These are phyloP conservation scores for Penicillium argentinense DNA, from an alignment of 495 filamentous ascomycete genomes.

Conservation along the genomic window DNA sequence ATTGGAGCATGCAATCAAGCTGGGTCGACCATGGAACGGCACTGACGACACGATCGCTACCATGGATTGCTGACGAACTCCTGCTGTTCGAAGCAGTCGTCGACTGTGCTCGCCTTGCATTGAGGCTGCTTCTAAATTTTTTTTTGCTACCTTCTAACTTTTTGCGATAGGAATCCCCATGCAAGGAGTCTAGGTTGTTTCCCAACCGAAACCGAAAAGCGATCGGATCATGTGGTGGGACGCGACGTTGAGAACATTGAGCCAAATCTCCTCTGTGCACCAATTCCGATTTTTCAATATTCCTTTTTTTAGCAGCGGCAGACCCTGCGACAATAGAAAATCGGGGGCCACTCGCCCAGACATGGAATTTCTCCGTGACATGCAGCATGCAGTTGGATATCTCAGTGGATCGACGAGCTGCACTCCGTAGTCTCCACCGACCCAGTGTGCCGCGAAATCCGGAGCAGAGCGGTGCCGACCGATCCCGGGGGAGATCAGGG, in stretches of 20 bases:
- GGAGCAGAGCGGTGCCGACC: conserved; percentile 14
- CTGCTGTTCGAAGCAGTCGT: too few relatives aligned
- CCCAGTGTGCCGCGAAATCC: conserved; percentile 19
- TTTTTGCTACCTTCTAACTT: too few relatives aligned
- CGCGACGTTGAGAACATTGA: too few relatives aligned
- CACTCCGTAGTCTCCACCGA: conserved; percentile 20
- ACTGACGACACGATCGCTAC: not conserved
- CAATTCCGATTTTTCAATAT: not conserved
- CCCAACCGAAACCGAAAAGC: too few relatives aligned
- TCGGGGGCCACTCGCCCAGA: conserved; percentile 4
- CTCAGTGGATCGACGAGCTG: conserved; percentile 25
- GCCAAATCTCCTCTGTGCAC: too few relatives aligned
- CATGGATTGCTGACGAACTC: conserved; percentile 3
- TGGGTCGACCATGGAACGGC: conserved; percentile 8
- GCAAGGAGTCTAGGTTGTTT: too few relatives aligned
- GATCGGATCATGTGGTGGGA: too few relatives aligned
- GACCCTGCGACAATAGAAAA: too few relatives aligned
- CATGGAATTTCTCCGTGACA: conserved; percentile 24
- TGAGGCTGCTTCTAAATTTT: not conserved
- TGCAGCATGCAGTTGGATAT: conserved; percentile 23
- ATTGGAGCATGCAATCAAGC: not conserved
- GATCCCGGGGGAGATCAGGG: not conserved
- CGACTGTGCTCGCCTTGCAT: conserved; percentile 1
- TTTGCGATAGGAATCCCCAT: too few relatives aligned
- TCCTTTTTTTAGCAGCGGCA: not conserved